Evolutionary conservation across 1,284 basidiomycete species (phyloP).

Genomic region (Cryptococcus jaspeensis): DNA sequence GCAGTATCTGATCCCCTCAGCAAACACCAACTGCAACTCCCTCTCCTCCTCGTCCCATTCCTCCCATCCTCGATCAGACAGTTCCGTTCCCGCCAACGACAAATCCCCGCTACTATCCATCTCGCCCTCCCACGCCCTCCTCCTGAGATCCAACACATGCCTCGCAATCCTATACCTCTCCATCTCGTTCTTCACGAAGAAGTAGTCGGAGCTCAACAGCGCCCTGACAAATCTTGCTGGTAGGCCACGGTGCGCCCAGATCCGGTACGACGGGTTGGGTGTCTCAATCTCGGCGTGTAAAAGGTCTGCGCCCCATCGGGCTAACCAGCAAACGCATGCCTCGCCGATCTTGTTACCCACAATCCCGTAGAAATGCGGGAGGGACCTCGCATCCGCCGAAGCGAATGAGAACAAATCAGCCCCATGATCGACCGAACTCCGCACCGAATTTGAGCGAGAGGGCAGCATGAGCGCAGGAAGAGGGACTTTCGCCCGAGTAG

Average conservation of each 20-base stretch:
- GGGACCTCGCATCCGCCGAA: constrained; percentile 17
- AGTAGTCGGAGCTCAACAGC: constrained; percentile 71
- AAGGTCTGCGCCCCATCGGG: constrained; percentile 79
- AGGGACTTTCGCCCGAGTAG: constrained; percentile 3
- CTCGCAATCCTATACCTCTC: constrained; percentile 78
- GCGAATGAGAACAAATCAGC: constrained; percentile 10
- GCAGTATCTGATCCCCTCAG: constrained; percentile 76
- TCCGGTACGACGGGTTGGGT: constrained; percentile 8
- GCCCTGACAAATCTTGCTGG: constrained; percentile 70
- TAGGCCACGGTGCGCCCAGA: constrained; percentile 71
- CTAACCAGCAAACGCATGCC: constrained; percentile 81
- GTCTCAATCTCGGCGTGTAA: constrained; percentile 63
- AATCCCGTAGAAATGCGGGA: constrained; percentile 69
- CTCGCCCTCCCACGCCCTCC: constrained; percentile 50
- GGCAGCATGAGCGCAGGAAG: constrained; percentile 8
- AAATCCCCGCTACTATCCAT: constrained; percentile 24
- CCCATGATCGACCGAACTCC: not conserved
- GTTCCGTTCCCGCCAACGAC: constrained; percentile 9
- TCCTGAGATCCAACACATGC: constrained; percentile 69
- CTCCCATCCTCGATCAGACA: constrained; percentile 25
- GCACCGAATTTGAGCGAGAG: constrained; percentile 12
- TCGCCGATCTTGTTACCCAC: constrained; percentile 88
- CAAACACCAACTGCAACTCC: constrained; percentile 67
- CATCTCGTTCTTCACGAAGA: constrained; percentile 76
- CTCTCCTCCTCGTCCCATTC: constrained; percentile 48